phyloP scores from a whole-genome alignment of 441 rosid species.

The Pelargonium citronellum region DNA sequence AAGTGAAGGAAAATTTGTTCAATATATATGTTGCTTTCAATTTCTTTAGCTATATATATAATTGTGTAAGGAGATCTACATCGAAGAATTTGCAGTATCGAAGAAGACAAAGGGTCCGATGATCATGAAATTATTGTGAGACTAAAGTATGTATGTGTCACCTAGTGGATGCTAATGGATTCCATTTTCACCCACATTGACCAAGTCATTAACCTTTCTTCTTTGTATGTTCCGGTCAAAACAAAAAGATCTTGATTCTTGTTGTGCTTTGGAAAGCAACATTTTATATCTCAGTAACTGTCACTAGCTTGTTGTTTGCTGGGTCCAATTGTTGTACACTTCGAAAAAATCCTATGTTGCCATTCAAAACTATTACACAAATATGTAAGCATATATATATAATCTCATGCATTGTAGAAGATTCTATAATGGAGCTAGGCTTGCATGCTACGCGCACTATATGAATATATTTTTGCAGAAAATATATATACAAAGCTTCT shows the following conservation, averaged over 20 bases:
- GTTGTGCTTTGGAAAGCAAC: neutral
- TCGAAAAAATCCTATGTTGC: neutral
- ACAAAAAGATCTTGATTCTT: slow-evolving; percentile 8
- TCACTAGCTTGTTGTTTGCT: neutral
- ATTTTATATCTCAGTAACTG: neutral
- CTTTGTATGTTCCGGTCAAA: slow-evolving; percentile 17
- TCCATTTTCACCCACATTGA: slow-evolving; percentile 17
- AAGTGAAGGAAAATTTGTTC: no score
- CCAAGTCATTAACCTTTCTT: slow-evolving; percentile 10
- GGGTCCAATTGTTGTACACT: neutral
- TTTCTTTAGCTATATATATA: neutral
- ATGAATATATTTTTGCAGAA: no score
- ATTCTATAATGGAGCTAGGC: no score
- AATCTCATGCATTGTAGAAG: no score
- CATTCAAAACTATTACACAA: no score
- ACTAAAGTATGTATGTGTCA: slow-evolving; percentile 31
- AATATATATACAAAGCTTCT: neutral
- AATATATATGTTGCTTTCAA: neutral
- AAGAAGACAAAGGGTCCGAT: neutral
- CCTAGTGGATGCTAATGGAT: slow-evolving; percentile 30
- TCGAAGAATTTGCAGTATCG: neutral
- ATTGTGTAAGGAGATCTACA: neutral
- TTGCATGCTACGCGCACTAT: no score
- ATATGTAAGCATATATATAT: no score
- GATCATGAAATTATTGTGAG: neutral